A percentile compares a stretch with the other conserved stretches of the same genome.
Evolutionary conservation across 164 flowering plant species (phyloP).

Genomic region (Magnolia sinica): DNA sequence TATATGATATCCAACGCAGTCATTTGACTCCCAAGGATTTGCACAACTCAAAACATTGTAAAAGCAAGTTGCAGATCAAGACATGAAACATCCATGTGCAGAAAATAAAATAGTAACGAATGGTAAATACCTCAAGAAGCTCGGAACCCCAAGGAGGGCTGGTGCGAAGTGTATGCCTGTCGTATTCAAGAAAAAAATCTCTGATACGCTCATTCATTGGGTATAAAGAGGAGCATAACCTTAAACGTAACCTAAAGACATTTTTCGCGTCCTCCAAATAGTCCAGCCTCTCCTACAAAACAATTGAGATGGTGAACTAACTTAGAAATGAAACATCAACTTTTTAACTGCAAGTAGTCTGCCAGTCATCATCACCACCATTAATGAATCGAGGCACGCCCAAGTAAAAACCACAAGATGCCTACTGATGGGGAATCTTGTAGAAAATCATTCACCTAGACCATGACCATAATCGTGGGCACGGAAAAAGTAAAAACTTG

Average conservation of each 20-base stretch:
- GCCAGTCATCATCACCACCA: not conserved
- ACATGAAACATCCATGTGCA: no score
- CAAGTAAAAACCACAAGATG: not conserved
- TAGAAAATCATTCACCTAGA: not conserved
- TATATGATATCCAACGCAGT: no score
- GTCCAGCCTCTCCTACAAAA: conserved; percentile 81
- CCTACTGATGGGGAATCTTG: not conserved
- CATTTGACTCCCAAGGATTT: no score
- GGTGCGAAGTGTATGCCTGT: conserved; percentile 91
- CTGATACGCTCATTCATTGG: conserved; percentile 90
- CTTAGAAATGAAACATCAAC: not conserved
- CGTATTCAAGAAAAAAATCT: conserved; percentile 97
- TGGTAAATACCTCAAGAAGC: conserved; percentile 76
- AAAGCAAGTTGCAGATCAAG: no score
- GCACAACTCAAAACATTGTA: no score
- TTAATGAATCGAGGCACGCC: not conserved
- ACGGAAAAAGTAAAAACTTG: not conserved
- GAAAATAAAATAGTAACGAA: not conserved
- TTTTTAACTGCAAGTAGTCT: not conserved
- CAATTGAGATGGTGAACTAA: conserved; percentile 1
- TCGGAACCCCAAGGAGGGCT: conserved; percentile 99
- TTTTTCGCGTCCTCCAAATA: conserved; percentile 92
- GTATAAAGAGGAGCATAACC: conserved; percentile 84
- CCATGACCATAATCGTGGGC: not conserved
- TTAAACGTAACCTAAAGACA: conserved; percentile 68